Evolutionary conservation across 2,329 filamentous ascomycete genomes (phyloP), one percentile per base, ranked within the genome.

Genomic region (Beauveria sp.): DNA sequence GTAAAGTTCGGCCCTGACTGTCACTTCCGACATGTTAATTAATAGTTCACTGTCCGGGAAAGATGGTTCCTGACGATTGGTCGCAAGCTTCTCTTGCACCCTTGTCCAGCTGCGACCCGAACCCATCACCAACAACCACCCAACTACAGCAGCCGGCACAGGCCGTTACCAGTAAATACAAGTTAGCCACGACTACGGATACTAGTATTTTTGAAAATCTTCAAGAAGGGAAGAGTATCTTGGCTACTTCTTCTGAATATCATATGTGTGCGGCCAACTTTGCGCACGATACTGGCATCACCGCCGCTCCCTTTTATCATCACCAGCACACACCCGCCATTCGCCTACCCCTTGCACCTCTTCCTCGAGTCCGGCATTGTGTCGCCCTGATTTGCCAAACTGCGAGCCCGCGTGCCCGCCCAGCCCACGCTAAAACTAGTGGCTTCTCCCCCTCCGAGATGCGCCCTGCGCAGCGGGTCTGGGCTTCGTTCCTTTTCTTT

Each of bases 381-480:
- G 18, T 20, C 42, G 20, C 28, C 20, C 46, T 60, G 56, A 60
- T 60, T 60, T 51, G 56, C 56, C 22, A 18, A 26, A 50, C n/a
- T 5, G 26, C 52, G 20, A 16, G 42, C 49, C 14, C 10, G 20
- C n/a, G 22, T 34, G 5, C 12, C 34, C 12, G 34, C 42, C 43
- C 24, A 40, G n/a, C 22, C 20, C 48, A 60, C 24, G 48, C 57
- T 52, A 60, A 51, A 55, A 52, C 18, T 52, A 60, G 57, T 48
- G 57, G 55, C 22, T 40, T 28, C n/a, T 16, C 34, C 26, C 54
- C 46, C 57, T 60, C 34, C 38, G 38, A 60, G 57, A 60, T 60
- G 57, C 38, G 57, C 38, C 57, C 48, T 51, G 57, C 16, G 38
- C 38, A 16, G 45, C 45, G 31, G 55, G 55, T 49, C 55, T 50